Conservation (phyloP, 768 basidiomycete genomes). For the Suillus hirtellus region DNA sequence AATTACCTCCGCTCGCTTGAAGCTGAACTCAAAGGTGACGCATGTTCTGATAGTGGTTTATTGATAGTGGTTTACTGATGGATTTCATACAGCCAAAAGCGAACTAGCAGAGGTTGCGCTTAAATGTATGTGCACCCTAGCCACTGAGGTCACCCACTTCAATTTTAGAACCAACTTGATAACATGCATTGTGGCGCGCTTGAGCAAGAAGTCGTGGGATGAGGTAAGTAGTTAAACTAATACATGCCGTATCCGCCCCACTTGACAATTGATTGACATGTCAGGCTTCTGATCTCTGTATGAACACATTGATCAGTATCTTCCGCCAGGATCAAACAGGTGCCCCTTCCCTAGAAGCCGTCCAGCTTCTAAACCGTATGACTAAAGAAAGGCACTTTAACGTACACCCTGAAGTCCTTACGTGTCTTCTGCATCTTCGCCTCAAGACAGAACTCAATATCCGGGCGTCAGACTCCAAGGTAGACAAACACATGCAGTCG, state of each 20-base stretch:
- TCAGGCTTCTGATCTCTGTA: constrained; percentile 84
- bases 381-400: constrained; percentile 91
- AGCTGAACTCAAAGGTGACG: constrained; percentile 76
- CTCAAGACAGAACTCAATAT: constrained; percentile 84
- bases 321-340: constrained; percentile 85
- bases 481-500: constrained; percentile 51
- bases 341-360: constrained; percentile 78
- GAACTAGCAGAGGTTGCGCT: constrained; percentile 70
- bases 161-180: constrained; percentile 95
- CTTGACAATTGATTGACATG: constrained; percentile 10
- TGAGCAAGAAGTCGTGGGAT: constrained; percentile 90
- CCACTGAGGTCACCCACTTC: constrained; percentile 88
- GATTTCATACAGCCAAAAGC: constrained; percentile 50
- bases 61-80: constrained; percentile 5
- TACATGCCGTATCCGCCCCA: constrained; percentile 15
- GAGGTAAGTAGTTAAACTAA: constrained; percentile 50
- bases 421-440: constrained; percentile 81
- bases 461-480: constrained; percentile 70
- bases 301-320: constrained; percentile 76
- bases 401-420: constrained; percentile 86
- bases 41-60: constrained; percentile 9
- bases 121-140: constrained; percentile 84
- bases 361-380: constrained; percentile 92
- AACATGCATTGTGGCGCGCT: constrained; percentile 75
- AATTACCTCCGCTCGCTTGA: constrained; percentile 84